Evolutionary conservation across 2,329 filamentous ascomycete species (phyloP), one percentile per base, ranked within the genome.

Genomic region (Aspergillus arachidicola): DNA sequence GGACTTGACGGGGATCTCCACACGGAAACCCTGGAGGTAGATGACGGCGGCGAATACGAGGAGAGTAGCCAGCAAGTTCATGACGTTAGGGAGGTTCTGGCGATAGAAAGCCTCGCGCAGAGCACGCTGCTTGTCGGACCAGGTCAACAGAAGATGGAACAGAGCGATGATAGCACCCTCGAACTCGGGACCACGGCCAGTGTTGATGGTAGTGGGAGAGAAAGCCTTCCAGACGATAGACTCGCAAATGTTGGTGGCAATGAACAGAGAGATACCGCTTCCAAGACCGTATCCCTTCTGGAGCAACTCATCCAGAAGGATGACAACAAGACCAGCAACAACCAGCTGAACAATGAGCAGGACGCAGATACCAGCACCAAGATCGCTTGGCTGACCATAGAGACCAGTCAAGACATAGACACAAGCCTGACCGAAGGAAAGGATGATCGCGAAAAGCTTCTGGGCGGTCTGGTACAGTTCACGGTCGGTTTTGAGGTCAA

Each of bases 151-250:
- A 60, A 99, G 89, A 84, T 99, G 95, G 86, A 99, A 95, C 71
- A 99, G 90, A 68, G 94, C 94, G 79, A 98, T 96, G 78, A 98
- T 93, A 69, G 95, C 95, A 79, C 94, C 95, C 86, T 99, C 95
- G 76, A 98, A 99, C 84, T 99, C 95, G 74, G 96, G 96, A 65
- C 95, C 95, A 87, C 95, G 93, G 72, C 95, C 95, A 70, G 96
- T 99, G 88, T 99, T 99, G 85, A 98, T 96, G 78, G 95, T 98
- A 65, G 94, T 98, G 62, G 96, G 96, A 59, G 94, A 98, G 87
- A 99, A 98, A 58, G 96, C 95, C 87, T 97, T 97, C 95, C 95
- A 99, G 84, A 99, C 91, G 81, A 99, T 99, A 62, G 94, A 97
- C 86, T 99, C 95, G 92, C 95, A 99, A 77, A 99, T 98, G 88